phyloP scores from a whole-genome alignment of 805 yeast species.

The Hanseniaspora meyeri region DNA sequence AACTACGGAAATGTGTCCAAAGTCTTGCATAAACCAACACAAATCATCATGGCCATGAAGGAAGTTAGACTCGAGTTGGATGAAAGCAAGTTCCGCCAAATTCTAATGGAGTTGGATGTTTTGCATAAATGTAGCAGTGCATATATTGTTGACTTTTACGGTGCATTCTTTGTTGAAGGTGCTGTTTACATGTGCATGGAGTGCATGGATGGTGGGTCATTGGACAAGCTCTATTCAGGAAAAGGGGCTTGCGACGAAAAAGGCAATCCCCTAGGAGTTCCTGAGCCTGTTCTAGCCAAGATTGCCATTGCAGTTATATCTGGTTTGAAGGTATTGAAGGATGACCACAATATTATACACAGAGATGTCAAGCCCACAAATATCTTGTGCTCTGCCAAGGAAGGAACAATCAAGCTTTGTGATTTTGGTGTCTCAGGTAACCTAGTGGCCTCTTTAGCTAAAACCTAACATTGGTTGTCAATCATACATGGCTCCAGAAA shows the following conservation, averaged over 20 bases:
- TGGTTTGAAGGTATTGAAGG: conserved; percentile 77
- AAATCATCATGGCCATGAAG: conserved; percentile 91
- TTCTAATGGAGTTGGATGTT: conserved; percentile 89
- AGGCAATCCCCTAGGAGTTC: conserved; percentile 37
- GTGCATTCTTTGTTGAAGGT: conserved; percentile 94
- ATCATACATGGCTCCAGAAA: conserved; percentile 96
- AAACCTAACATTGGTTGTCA: conserved; percentile 96
- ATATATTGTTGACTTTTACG: conserved; percentile 88
- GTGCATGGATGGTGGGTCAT: conserved; percentile 91
- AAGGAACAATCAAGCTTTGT: conserved; percentile 81
- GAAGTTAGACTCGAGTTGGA: conserved; percentile 89
- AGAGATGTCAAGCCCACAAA: conserved; percentile 96
- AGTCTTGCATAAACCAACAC: conserved; percentile 85
- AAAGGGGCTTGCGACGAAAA: conserved; percentile 25
- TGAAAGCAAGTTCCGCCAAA: conserved; percentile 85
- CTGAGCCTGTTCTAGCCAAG: conserved; percentile 68
- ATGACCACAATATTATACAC: conserved; percentile 82
- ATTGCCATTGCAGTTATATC: conserved; percentile 67
- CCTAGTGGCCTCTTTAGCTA: conserved; percentile 84
- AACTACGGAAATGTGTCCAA: conserved; percentile 93
- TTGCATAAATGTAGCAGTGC: conserved; percentile 84
- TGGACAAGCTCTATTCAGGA: conserved; percentile 66
- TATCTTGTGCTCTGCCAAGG: conserved; percentile 58
- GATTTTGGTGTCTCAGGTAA: conserved; percentile 96
- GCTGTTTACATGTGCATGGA: conserved; percentile 98